Evolutionary conservation across 768 basidiomycete genomes (phyloP).

Genomic region (Hypsizygus marmoreus): DNA sequence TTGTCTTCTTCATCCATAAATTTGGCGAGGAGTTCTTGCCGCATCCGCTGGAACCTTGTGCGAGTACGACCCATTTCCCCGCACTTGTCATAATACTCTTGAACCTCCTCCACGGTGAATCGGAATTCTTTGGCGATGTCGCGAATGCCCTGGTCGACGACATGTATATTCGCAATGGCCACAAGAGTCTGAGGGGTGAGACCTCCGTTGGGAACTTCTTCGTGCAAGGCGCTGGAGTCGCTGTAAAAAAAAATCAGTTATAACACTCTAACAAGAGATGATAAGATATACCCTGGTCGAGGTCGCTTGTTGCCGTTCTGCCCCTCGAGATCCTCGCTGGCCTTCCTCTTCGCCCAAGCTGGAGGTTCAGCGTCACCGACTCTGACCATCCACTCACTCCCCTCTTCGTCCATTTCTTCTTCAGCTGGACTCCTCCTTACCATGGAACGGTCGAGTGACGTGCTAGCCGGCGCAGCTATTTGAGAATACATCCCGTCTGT

Average conservation of each 20-base stretch:
- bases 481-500: conserved; percentile 17
- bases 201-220: conserved; percentile 9
- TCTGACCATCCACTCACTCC: conserved; percentile 66
- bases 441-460: conserved; percentile 31
- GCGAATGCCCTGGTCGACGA: conserved; percentile 63
- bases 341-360: conserved; percentile 66
- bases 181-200: conserved; percentile 35
- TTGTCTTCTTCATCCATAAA: conserved; percentile 34
- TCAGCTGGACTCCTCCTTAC: conserved; percentile 51
- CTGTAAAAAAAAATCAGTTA: conserved; percentile 14
- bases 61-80: conserved; percentile 72
- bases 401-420: conserved; percentile 69
- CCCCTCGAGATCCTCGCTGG: conserved; percentile 37
- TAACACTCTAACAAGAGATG: background rate
- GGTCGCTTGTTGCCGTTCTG: conserved; percentile 44
- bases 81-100: conserved; percentile 74
- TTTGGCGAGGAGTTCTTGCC: conserved; percentile 44
- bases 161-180: conserved; percentile 51
- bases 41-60: conserved; percentile 67
- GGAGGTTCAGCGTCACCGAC: conserved; percentile 67
- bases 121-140: conserved; percentile 70
- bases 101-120: conserved; percentile 77
- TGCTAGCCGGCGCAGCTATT: conserved; percentile 21
- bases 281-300: conserved; percentile 36
- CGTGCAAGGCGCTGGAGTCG: conserved; percentile 9